Evolutionary conservation across 345 rosid species (phyloP).

Genomic region (Fremontodendron californicum): DNA sequence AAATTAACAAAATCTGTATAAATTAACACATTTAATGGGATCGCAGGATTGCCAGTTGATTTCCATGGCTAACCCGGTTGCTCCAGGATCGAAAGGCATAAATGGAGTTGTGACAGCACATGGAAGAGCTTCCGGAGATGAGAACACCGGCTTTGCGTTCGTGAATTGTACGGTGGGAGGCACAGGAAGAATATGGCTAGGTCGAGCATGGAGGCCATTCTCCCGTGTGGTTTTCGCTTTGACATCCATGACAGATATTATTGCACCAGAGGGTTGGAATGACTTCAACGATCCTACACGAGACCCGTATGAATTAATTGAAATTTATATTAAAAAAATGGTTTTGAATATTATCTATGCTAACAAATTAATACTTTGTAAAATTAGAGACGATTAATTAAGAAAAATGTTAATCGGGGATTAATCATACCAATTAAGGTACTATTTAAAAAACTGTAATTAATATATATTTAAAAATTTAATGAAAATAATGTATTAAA

Average conservation of each 20-base stretch:
- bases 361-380: neutral
- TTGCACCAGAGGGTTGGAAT: conserved; percentile 85
- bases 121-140: conserved; percentile 63
- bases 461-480: too few relatives aligned
- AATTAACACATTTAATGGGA: neutral
- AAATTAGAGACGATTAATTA: too few relatives aligned
- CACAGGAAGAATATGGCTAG: conserved; percentile 78
- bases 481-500: too few relatives aligned
- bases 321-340: neutral
- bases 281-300: conserved; percentile 76
- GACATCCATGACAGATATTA: conserved; percentile 63
- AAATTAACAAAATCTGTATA: neutral
- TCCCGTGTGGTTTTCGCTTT: conserved; percentile 64
- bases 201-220: conserved; percentile 86
- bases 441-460: too few relatives aligned
- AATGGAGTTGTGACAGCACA: conserved; percentile 86
- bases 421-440: too few relatives aligned
- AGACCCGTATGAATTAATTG: conserved; percentile 43
- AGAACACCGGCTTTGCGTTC: conserved; percentile 68
- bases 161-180: conserved; percentile 68
- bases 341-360: neutral
- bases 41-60: conserved; percentile 61
- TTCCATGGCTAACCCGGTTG: conserved; percentile 69
- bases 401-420: too few relatives aligned
- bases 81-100: conserved; percentile 50